A percentile compares a stretch with the other conserved stretches of the same genome.
phyloP scores from a whole-genome alignment of 352 stramenopile species.

The Bremia lactucae region DNA sequence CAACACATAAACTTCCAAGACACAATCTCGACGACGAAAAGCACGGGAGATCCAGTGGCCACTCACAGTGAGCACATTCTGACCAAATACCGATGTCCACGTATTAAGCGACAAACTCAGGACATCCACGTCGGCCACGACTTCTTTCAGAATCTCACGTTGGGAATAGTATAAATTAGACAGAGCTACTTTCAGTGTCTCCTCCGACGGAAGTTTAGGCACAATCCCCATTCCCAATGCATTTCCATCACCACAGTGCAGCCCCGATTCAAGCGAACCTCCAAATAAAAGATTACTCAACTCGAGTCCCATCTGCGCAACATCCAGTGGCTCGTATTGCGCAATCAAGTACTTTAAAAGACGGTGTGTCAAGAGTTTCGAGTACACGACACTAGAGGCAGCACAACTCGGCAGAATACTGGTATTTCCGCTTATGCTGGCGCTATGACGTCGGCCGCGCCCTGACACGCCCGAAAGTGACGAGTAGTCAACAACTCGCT shows the following conservation, averaged over 20 bases:
- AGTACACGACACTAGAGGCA: conserved; percentile 13
- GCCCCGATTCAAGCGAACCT: conserved; percentile 18
- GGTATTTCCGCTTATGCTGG: conserved; percentile 16
- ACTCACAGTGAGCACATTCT: conserved; percentile 71
- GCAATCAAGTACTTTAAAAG: conserved; percentile 69
- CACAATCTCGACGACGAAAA: conserved; percentile 63
- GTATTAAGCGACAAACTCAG: conserved; percentile 71
- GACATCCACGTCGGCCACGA: conserved; percentile 63
- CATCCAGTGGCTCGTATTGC: conserved; percentile 64
- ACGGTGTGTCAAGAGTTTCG: conserved; percentile 60
- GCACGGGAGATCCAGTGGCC: conserved; percentile 70
- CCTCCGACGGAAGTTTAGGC: conserved; percentile 45
- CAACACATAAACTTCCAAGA: conserved; percentile 68
- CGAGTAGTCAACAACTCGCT: conserved; percentile 37
- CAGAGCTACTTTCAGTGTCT: conserved; percentile 58
- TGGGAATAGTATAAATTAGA: conserved; percentile 75
- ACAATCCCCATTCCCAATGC: conserved; percentile 12
- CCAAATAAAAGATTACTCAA: conserved; percentile 49
- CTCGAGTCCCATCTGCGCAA: conserved; percentile 54
- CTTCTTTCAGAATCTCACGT: conserved; percentile 69
- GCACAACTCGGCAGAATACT: background rate
- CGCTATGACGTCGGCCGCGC: conserved; percentile 21
- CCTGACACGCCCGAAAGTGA: conserved; percentile 9
- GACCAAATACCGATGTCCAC: conserved; percentile 67
- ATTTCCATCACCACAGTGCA: conserved; percentile 17